Evolutionary conservation across 2,329 filamentous ascomycete species (phyloP).

Genomic region (Teratosphaeria pseudoeucalypti): DNA sequence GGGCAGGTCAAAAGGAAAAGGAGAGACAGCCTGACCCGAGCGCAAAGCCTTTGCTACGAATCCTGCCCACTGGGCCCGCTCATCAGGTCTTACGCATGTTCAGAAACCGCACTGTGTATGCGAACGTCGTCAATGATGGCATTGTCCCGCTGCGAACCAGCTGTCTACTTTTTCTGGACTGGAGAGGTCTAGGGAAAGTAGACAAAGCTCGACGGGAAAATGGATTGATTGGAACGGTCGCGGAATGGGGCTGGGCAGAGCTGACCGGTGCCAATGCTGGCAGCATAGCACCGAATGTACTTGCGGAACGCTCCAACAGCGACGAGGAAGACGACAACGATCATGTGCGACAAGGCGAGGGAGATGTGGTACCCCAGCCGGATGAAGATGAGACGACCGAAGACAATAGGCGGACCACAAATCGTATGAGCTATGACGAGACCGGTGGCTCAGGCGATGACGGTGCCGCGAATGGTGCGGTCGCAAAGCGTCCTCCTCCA

Average conservation of each 20-base stretch:
- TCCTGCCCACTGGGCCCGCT: constrained; percentile 82
- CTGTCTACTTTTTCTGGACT: constrained; percentile 91
- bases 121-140: constrained; percentile 94
- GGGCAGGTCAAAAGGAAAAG: constrained; percentile 48
- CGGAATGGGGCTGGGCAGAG: constrained; percentile 91
- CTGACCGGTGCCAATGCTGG: constrained; percentile 63
- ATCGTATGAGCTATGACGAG: constrained; percentile 18
- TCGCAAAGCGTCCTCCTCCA: constrained; percentile 2
- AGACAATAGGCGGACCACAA: constrained; percentile 35
- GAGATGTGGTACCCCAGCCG: constrained; percentile 57
- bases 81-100: constrained; percentile 81
- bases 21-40: constrained; percentile 55
- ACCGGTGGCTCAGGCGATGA: constrained; percentile 35
- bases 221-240: constrained; percentile 82
- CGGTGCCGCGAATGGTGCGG: background rate
- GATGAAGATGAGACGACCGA: constrained; percentile 54
- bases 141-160: constrained; percentile 93
- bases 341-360: constrained; percentile 17
- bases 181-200: constrained; percentile 85
- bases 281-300: constrained; percentile 30
- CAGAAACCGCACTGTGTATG: constrained; percentile 83
- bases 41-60: constrained; percentile 78
- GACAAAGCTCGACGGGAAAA: constrained; percentile 91
- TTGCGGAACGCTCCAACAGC: constrained; percentile 13
- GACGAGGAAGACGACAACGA: constrained; percentile 16